Base-by-base conservation (phyloP, 371 early-diverging fungal genomes). In the Gilbertella persicaria region DNA sequence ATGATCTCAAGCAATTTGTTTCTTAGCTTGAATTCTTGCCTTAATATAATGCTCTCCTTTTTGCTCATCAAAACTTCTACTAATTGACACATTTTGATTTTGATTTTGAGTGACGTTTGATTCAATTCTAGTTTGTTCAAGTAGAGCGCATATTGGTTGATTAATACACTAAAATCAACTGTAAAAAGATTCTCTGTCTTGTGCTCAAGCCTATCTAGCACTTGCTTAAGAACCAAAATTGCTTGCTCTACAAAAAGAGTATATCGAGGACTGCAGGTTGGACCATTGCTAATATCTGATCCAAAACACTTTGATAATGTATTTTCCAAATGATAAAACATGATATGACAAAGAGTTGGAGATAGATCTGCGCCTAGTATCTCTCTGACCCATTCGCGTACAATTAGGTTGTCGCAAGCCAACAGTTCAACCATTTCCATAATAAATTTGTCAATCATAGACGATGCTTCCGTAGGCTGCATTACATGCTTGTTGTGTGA, bases 201-300 rank as follows among this genome's bases (percentile, higher is more conserved):
- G 19, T 82, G 82, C 17, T 78, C 76, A 53, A 85, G 79, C 8
- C 91, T 85, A 29, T 95, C 93, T 4, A 91, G 66, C 0, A 89
- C 85, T 26, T 86, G 62, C 54, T 89, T 90, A 48, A 95, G 79
- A 3, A 94, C 89, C 13, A 84, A 85, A 23, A 91, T 87, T 19
- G 87, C 86, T 61, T 91, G 91, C 51, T 93, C 94, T 16, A 93
- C 87, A 76, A 91, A 90, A 52, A 92, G 70, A 6, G 93, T 91
- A 64, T 89, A 88, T 25, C 84, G 81, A 36, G 90, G 91, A 3
- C 79, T 82, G 41, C 83, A 85, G 35, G 72, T 71, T 17, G 85
- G 85, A 43, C 88, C 88, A 19, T 78, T 86, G 23, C 45, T n/a
- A n/a, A n/a, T 48, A n/a, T 74, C 81, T n/a, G 70, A 52, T 49